phyloP scores from a whole-genome alignment of 2,329 filamentous ascomycete species.

The Sporothrix schenckii region DNA sequence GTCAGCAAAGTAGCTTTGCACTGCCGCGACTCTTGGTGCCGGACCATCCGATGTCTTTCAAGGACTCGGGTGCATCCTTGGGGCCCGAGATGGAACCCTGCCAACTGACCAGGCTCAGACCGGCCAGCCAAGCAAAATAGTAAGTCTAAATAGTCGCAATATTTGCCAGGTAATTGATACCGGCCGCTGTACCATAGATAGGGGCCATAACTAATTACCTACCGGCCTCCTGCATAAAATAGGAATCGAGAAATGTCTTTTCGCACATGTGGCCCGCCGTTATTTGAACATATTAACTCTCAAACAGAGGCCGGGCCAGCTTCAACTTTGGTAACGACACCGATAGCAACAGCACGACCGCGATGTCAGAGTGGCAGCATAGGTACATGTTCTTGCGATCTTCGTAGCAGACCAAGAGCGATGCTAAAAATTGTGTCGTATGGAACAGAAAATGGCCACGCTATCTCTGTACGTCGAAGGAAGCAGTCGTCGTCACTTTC shows the following conservation, averaged over 20 bases:
- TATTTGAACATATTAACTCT: no score
- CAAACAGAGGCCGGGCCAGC: no score
- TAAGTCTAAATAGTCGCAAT: slow-evolving; percentile 4
- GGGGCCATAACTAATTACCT: neutral
- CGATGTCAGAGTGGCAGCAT: no score
- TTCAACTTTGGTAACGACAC: no score
- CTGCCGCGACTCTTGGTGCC: neutral
- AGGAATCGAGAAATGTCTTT: neutral
- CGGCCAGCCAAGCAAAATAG: slow-evolving; percentile 21
- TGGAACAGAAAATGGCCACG: no score
- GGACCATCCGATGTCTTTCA: slow-evolving; percentile 20
- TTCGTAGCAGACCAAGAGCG: no score
- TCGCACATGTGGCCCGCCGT: no score
- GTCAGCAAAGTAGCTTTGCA: neutral
- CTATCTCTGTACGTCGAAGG: no score
- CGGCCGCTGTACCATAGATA: neutral
- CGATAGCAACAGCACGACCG: no score
- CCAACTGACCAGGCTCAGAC: neutral
- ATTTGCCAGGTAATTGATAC: neutral
- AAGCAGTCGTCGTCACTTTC: no score
- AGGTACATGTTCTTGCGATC: no score
- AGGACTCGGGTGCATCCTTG: slow-evolving; percentile 21
- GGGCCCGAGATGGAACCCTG: slow-evolving; percentile 6
- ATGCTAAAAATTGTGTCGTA: no score
- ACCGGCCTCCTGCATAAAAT: slow-evolving; percentile 16